Percentiles rank a stretch among this genome's conserved stretches.
These are phyloP conservation scores for Chenopodium berlandieri DNA, from an alignment of 148 eudicot species.

Conservation along the genomic window DNA sequence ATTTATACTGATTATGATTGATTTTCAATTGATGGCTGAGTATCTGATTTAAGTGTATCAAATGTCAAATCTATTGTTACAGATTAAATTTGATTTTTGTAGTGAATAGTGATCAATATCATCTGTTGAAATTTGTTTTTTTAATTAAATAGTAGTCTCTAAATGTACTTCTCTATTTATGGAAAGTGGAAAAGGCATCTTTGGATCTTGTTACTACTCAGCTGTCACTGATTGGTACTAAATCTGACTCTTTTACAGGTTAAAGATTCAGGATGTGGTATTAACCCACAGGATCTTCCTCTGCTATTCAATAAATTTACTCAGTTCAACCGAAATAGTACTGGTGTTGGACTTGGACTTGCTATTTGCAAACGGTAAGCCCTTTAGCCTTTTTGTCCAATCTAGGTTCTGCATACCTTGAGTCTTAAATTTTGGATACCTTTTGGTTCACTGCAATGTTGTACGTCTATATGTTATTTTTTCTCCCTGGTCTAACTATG, in stretches of 20 bases:
- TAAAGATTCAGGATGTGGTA: conserved; percentile 88
- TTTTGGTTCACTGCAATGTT: not conserved
- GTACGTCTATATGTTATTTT: not conserved
- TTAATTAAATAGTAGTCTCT: not conserved
- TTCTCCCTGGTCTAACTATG: not conserved
- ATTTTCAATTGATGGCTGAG: not conserved
- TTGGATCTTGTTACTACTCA: not conserved
- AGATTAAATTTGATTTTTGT: no score
- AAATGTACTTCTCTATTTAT: not conserved
- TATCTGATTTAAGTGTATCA: no score
- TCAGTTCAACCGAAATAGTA: conserved; percentile 42
- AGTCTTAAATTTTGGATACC: not conserved
- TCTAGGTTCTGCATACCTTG: not conserved
- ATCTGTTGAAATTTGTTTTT: not conserved
- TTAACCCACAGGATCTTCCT: conserved; percentile 68
- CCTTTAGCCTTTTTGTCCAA: not conserved
- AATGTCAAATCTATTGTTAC: no score
- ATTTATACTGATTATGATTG: not conserved
- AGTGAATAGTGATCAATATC: not conserved
- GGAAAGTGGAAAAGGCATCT: not conserved
- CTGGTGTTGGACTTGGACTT: conserved; percentile 79
- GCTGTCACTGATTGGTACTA: not conserved
- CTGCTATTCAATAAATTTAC: conserved; percentile 65
- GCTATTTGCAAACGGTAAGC: conserved; percentile 86
- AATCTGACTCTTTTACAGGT: conserved; percentile 43